Conservation (phyloP, 495 filamentous ascomycete genomes). For the Neurospora sp. region DNA sequence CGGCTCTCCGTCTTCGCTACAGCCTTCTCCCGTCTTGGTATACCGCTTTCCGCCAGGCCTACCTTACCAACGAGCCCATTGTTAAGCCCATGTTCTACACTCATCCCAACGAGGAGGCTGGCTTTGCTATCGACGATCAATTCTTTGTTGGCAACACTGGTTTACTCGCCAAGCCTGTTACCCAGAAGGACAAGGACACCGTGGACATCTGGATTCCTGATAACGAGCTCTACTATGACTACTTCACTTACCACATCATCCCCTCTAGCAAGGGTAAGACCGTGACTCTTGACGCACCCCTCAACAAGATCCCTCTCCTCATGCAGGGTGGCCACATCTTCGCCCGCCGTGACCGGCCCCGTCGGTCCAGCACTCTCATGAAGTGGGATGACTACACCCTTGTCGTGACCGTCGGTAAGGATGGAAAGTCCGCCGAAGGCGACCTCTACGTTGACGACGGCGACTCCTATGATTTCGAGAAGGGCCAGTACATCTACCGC, state of each 20-base stretch:
- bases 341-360: conserved; percentile 76
- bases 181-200: conserved; percentile 59
- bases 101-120: conserved; percentile 76
- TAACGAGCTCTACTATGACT: conserved; percentile 83
- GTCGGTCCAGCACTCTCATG: conserved; percentile 81
- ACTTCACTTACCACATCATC: conserved; percentile 74
- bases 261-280: conserved; percentile 53
- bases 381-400: conserved; percentile 90
- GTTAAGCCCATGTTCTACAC: conserved; percentile 85
- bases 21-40: conserved; percentile 91
- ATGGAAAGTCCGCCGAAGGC: conserved; percentile 60
- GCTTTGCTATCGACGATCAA: conserved; percentile 85
- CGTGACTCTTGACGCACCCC: conserved; percentile 60
- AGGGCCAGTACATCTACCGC: conserved; percentile 79
- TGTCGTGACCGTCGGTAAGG: conserved; percentile 62
- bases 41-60: conserved; percentile 87
- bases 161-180: conserved; percentile 79
- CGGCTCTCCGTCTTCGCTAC: conserved; percentile 82
- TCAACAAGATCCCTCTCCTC: conserved; percentile 77
- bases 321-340: conserved; percentile 92
- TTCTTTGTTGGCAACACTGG: conserved; percentile 83
- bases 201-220: conserved; percentile 81
- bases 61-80: conserved; percentile 73
- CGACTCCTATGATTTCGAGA: conserved; percentile 78
- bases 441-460: conserved; percentile 88